A percentile compares a stretch with the other conserved stretches of the same genome.
Conservation (phyloP, 1,284 basidiomycete species). For the Ceratobasidium sp. region DNA sequence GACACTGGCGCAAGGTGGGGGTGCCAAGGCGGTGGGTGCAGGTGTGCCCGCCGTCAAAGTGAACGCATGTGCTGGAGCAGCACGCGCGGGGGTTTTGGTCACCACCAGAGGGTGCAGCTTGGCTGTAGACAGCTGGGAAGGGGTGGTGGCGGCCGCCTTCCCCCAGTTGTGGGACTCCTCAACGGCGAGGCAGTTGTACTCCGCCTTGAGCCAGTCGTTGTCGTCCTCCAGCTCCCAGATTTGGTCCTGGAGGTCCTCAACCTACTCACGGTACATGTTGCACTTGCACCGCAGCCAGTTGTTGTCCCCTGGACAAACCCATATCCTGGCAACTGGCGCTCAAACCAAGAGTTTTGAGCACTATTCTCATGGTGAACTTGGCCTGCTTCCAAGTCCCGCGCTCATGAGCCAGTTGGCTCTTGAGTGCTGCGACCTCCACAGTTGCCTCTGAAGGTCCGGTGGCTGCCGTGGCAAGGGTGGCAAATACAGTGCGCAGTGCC, state of each 20-base stretch:
- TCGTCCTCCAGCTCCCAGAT: not conserved
- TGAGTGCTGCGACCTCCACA: not conserved
- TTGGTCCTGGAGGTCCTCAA: not conserved
- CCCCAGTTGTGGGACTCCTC: not conserved
- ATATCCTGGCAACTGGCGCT: not conserved
- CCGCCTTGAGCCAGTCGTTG: not conserved
- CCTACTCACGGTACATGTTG: not conserved
- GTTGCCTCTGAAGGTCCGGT: no score
- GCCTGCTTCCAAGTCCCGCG: not conserved
- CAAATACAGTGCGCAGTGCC: not conserved
- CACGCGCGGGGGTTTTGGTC: conserved; percentile 3
- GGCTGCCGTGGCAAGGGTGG: not conserved
- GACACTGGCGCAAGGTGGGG: not conserved
- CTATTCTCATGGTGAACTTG: not conserved
- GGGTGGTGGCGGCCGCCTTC: not conserved
- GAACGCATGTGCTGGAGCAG: not conserved
- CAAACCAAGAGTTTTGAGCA: not conserved
- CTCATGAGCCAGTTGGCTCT: conserved; percentile 11
- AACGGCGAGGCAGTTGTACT: conserved; percentile 1
- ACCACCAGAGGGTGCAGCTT: not conserved
- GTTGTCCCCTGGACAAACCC: not conserved
- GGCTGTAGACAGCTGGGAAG: not conserved
- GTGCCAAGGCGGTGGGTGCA: not conserved
- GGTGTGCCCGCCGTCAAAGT: not conserved
- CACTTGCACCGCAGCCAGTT: not conserved